Evolutionary conservation across 2,329 filamentous ascomycete species (phyloP).

Genomic region (Bipolaris bicolor): DNA sequence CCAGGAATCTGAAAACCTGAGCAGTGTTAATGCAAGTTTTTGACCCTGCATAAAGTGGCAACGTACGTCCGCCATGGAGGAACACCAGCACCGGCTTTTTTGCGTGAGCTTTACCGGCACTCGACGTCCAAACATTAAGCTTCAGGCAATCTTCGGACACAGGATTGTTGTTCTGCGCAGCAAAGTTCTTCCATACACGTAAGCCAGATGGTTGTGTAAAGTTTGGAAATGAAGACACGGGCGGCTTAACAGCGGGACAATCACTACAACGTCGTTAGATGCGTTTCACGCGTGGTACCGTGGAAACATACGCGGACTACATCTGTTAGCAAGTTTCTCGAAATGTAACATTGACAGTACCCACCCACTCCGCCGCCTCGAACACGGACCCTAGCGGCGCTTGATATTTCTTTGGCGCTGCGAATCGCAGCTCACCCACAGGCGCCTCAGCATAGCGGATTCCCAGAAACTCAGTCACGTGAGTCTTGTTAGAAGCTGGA

Average conservation of each 20-base stretch:
- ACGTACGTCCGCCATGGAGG: constrained; percentile 39
- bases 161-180: constrained; percentile 31
- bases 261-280: constrained; percentile 23
- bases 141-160: constrained; percentile 39
- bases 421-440: constrained; percentile 43
- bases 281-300: background rate
- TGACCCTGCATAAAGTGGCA: background rate
- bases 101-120: constrained; percentile 14
- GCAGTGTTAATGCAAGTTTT: constrained; percentile 4
- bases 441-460: constrained; percentile 47
- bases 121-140: constrained; percentile 40
- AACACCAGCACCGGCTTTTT: constrained; percentile 40
- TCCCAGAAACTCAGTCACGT: constrained; percentile 44
- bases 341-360: background rate
- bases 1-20: constrained; percentile 34
- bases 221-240: constrained; percentile 32
- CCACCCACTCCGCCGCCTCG: constrained; percentile 33
- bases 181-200: constrained; percentile 37
- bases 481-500: constrained; percentile 27
- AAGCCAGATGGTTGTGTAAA: constrained; percentile 34
- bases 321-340: constrained; percentile 12
- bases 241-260: constrained; percentile 33
- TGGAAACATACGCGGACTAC: constrained; percentile 31
- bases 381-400: constrained; percentile 29
- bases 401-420: constrained; percentile 35